These are phyloP conservation scores for Fraxinus nigra DNA, from an alignment of 305 asterid species.

Conservation along the genomic window DNA sequence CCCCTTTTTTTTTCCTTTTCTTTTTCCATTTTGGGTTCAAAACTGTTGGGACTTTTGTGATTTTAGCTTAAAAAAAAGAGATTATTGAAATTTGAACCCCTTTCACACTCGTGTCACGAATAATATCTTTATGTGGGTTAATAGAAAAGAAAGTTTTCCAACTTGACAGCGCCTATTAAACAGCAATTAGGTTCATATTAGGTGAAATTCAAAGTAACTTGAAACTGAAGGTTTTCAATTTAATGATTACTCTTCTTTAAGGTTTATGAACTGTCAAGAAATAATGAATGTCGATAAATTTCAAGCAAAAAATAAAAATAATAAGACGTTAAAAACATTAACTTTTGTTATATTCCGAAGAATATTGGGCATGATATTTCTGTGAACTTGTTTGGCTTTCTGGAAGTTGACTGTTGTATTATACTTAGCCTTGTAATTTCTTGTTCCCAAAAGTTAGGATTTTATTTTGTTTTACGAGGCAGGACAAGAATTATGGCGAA, in stretches of 20 bases:
- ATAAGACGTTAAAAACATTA: neutral
- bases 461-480: constrained; percentile 22
- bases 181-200: constrained; percentile 15
- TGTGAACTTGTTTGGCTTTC: neutral
- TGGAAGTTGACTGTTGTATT: neutral
- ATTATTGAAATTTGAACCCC: neutral
- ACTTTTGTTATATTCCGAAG: neutral
- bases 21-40: neutral
- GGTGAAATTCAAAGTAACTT: constrained; percentile 20
- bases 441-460: neutral
- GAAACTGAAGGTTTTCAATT: constrained; percentile 19
- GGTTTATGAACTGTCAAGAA: neutral
- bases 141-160: constrained; percentile 16
- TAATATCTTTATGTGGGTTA: constrained; percentile 23
- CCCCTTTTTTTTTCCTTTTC: too few species aligned
- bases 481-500: constrained; percentile 87
- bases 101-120: neutral
- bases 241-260: neutral
- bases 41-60: neutral
- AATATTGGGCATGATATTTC: neutral
- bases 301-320: neutral
- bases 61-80: neutral
- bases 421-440: neutral
- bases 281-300: neutral
- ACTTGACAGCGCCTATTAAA: constrained; percentile 10